A percentile compares a stretch with the other conserved stretches of the same genome.
These are phyloP conservation scores for Naegleria lovaniensis DNA, from an alignment of 208 protist species.

Conservation along the genomic window DNA sequence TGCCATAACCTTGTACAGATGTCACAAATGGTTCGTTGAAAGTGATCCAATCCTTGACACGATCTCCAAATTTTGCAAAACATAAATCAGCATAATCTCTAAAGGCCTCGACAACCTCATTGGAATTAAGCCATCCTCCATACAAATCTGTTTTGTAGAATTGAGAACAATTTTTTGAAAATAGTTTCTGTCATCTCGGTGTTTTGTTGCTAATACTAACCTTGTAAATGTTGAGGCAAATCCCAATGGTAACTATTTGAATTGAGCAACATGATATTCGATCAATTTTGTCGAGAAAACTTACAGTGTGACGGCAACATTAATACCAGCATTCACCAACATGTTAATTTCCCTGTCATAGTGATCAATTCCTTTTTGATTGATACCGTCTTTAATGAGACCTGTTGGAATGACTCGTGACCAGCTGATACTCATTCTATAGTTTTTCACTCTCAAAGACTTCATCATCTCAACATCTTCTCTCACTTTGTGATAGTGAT, in stretches of 20 bases:
- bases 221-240: conserved; percentile 26
- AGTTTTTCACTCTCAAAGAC: neutral
- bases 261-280: neutral
- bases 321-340: neutral
- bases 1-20: conserved; percentile 16
- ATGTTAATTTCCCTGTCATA: conserved; percentile 13
- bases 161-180: too few relatives aligned
- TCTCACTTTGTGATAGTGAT: conserved; percentile 23
- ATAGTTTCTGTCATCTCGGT: too few relatives aligned
- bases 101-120: neutral
- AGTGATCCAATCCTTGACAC: conserved; percentile 35
- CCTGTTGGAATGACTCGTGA: conserved; percentile 25
- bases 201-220: neutral
- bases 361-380: conserved; percentile 15
- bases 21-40: conserved; percentile 32
- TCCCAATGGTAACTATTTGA: conserved; percentile 34
- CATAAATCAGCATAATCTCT: conserved; percentile 25
- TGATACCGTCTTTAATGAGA: neutral
- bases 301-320: neutral
- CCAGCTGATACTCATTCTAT: conserved; percentile 30
- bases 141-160: too few relatives aligned
- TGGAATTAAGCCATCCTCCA: neutral
- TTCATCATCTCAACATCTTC: conserved; percentile 28
- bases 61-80: conserved; percentile 30
- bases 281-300: too few relatives aligned